phyloP scores from a whole-genome alignment of 805 yeast species.

The Myxozyma mucilagina region DNA sequence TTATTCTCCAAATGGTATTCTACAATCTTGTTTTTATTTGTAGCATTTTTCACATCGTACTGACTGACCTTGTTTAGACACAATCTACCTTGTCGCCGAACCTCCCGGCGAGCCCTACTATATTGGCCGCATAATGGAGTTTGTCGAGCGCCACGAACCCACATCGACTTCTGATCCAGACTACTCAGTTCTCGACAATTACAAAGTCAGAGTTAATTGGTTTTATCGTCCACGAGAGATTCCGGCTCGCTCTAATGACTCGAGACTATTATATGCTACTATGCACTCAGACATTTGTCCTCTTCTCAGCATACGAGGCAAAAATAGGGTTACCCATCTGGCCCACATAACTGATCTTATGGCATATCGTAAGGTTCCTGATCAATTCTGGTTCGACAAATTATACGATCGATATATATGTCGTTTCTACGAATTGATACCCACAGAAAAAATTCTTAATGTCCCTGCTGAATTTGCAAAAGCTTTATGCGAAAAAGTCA shows the following conservation, averaged over 20 bases:
- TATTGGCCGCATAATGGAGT: slow-evolving; percentile 80
- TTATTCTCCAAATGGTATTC: slow-evolving; percentile 38
- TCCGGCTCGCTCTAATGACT: slow-evolving; percentile 62
- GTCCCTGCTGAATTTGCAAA: slow-evolving; percentile 59
- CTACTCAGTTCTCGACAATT: slow-evolving; percentile 52
- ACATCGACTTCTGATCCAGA: slow-evolving; percentile 2
- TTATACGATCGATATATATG: slow-evolving; percentile 84
- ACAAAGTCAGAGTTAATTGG: slow-evolving; percentile 78
- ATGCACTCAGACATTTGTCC: slow-evolving; percentile 87
- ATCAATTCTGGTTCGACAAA: slow-evolving; percentile 79
- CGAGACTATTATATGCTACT: slow-evolving; percentile 77
- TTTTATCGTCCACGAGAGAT: slow-evolving; percentile 86
- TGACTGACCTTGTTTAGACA: slow-evolving; percentile 45
- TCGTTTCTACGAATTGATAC: slow-evolving; percentile 74
- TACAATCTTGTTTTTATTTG: background rate
- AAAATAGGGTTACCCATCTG: slow-evolving; percentile 66
- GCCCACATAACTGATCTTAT: slow-evolving; percentile 64
- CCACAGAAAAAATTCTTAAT: slow-evolving; percentile 58
- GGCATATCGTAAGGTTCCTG: slow-evolving; percentile 57
- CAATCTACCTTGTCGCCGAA: slow-evolving; percentile 80
- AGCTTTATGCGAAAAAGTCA: slow-evolving; percentile 67
- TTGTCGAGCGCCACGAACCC: slow-evolving; percentile 44
- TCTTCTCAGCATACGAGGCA: slow-evolving; percentile 69
- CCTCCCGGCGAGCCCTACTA: slow-evolving; percentile 95
- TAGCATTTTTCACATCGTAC: background rate